Evolutionary conservation across 2,329 filamentous ascomycete species (phyloP), one percentile per base, ranked within the genome.

Genomic region (Didymosphaeria variabile): DNA sequence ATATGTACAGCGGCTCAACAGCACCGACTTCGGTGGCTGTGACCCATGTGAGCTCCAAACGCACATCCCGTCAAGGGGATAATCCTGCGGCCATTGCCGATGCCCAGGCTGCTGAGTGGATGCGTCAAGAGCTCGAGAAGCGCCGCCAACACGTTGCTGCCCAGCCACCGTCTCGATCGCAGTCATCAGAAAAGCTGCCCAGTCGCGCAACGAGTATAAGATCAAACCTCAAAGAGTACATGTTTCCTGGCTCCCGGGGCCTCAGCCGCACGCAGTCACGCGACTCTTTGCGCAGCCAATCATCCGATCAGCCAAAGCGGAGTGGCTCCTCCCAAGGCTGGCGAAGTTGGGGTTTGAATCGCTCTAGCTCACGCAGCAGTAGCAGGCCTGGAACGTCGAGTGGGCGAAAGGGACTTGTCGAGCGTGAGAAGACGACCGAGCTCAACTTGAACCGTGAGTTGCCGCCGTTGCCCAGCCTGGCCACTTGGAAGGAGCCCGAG

Each of bases 401-500:
- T 51, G 75, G 72, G 32, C 70, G 69, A 19, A 59, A 66, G 23
- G 68, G 65, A 31, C 68, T 72, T 21, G 12, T 45, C 13, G 73
- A 75, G 23, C 63, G 63, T 29, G 54, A 67, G 13, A 73, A 67
- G 57, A 77, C 76, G 55, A 52, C 67, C 2, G 73, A 76, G 31
- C 59, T 82, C 59, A 79, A 84, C 56, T 72, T 84, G 34, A 84
- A 84, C 66, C 71, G 81, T 58, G 80, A 83, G 60, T 68, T 84
- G 26, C 82, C 82, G 36, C 82, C 82, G 4, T 63, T 84, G 12
- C 82, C 82, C 7, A 78, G 81, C 51, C 71, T 84, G 6, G 81
- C 83, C 58, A 76, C 70, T 4, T 78, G 76, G 76, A 75, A 73
- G 52, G 68, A 74, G 15, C 58, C 59, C 8, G 64, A 70, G 29